These are phyloP conservation scores for Aristolochia fimbriata DNA, from an alignment of 164 flowering plant species.

Conservation along the genomic window DNA sequence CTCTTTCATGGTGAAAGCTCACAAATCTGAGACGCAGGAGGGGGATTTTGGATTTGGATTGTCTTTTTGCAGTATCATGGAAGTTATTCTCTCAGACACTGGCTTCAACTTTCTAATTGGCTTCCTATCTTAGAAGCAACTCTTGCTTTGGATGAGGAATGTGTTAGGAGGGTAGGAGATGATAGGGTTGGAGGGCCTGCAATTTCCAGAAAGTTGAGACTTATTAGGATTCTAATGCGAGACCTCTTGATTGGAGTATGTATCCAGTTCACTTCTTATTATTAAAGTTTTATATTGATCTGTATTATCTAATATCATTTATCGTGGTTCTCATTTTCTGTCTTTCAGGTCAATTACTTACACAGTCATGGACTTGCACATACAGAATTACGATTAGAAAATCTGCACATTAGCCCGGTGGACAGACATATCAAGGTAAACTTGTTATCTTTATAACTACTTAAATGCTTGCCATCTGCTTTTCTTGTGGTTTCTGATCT, in stretches of 20 bases:
- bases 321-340: slow-evolving; percentile 3
- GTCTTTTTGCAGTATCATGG: slow-evolving; percentile 73
- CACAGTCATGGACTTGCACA: slow-evolving; percentile 99
- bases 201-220: slow-evolving; percentile 63
- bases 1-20: not conserved
- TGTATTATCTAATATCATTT: too few relatives aligned
- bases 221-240: slow-evolving; percentile 82
- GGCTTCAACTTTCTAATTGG: slow-evolving; percentile 97
- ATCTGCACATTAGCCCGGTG: slow-evolving; percentile 89
- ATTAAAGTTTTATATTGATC: too few relatives aligned
- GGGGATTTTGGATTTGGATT: not conserved
- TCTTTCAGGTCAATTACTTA: slow-evolving; percentile 75
- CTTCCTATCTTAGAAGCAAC: slow-evolving; percentile 97
- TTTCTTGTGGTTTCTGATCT: not conserved
- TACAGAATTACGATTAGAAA: slow-evolving; percentile 91
- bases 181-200: slow-evolving; percentile 90
- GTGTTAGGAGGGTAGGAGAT: slow-evolving; percentile 84
- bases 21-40: not conserved
- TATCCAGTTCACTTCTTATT: not conserved
- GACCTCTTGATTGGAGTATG: slow-evolving; percentile 96
- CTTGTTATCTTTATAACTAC: not conserved
- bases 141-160: slow-evolving; percentile 84
- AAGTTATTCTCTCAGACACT: slow-evolving; percentile 88
- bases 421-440: slow-evolving; percentile 93
- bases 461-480: not conserved